A percentile compares a stretch with the other conserved stretches of the same genome.
Conservation (phyloP, 1,284 basidiomycete species). For the Trametes polyzona region DNA sequence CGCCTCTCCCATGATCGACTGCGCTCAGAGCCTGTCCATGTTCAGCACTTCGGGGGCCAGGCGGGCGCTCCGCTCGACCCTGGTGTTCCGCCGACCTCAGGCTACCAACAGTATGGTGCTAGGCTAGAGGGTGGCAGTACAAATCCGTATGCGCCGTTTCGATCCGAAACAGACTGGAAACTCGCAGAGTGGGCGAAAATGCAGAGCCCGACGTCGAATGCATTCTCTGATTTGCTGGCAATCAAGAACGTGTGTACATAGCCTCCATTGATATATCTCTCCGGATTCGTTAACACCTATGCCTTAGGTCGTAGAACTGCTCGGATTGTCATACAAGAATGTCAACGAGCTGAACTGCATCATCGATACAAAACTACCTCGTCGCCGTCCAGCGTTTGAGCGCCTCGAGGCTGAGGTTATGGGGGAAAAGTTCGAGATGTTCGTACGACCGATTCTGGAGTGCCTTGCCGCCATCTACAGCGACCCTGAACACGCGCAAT, state of each 20-base stretch:
- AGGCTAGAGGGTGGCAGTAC: not conserved
- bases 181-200: not conserved
- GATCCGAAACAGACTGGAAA: not conserved
- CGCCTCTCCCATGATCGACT: not conserved
- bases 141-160: not conserved
- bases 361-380: slow-evolving; percentile 35
- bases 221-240: not conserved
- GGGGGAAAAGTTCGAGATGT: slow-evolving; percentile 31
- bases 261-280: too few species aligned
- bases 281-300: not conserved
- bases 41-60: not conserved
- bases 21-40: not conserved
- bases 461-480: slow-evolving; percentile 26
- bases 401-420: slow-evolving; percentile 26
- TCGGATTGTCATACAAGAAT: slow-evolving; percentile 37
- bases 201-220: not conserved
- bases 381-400: slow-evolving; percentile 28
- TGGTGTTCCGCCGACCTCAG: not conserved
- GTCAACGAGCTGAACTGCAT: slow-evolving; percentile 34
- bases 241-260: not conserved
- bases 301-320: not conserved
- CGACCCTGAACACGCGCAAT: slow-evolving; percentile 19
- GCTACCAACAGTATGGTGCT: not conserved
- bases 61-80: not conserved
- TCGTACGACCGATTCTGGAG: slow-evolving; percentile 33